Evolutionary conservation across 345 rosid species (phyloP).

Genomic region (Melaleuca quinquenervia): DNA sequence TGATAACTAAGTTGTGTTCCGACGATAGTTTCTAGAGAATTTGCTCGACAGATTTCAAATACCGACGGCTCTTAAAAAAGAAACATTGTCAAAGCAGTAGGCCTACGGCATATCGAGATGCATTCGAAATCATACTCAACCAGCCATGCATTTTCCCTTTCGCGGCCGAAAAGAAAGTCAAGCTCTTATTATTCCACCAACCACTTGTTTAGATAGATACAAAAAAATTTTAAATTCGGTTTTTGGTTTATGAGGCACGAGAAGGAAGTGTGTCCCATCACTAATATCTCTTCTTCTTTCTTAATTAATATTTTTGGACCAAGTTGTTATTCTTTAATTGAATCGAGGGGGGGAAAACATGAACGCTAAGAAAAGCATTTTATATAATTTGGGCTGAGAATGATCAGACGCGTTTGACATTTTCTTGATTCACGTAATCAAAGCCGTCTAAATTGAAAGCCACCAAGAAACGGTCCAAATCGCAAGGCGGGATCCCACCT

Average conservation of each 20-base stretch:
- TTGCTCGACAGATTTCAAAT: neutral
- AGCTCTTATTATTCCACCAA: neutral
- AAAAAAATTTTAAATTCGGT: neutral
- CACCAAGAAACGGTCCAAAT: neutral
- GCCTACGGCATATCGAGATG: fast-evolving
- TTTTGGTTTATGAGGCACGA: neutral
- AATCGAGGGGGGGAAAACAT: neutral
- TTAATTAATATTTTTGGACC: neutral
- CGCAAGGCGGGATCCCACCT: neutral
- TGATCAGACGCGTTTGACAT: neutral
- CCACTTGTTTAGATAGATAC: neutral
- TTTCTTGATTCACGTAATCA: neutral
- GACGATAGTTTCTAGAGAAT: neutral
- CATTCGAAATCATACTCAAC: neutral
- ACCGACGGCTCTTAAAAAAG: neutral
- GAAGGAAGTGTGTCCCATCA: neutral
- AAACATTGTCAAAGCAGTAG: neutral
- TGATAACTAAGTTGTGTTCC: neutral
- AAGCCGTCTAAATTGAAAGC: neutral
- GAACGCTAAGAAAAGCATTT: neutral
- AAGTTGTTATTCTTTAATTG: neutral
- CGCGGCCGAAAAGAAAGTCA: too few relatives aligned
- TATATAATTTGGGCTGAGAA: neutral
- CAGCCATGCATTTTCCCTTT: too few relatives aligned
- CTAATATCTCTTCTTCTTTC: neutral